phyloP scores from a whole-genome alignment of 208 protist species.

The Crithidia expoeki region DNA sequence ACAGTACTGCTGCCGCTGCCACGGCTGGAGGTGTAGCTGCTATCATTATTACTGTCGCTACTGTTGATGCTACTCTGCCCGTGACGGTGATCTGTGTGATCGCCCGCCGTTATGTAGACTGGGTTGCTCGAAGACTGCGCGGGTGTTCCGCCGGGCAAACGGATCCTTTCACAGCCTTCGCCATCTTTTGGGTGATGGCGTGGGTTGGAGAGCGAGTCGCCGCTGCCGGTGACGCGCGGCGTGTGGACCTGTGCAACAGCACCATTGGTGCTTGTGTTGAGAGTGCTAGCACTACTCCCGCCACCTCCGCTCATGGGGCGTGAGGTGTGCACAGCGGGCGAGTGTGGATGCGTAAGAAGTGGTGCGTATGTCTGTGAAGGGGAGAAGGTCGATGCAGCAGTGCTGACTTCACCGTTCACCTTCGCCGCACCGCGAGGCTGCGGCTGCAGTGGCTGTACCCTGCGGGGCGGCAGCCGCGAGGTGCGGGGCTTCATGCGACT shows the following conservation, averaged over 20 bases:
- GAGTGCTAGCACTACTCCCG: too few relatives aligned
- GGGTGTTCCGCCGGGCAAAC: conserved; percentile 50
- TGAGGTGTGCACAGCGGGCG: not conserved
- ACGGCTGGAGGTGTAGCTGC: not conserved
- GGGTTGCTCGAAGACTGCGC: conserved; percentile 55
- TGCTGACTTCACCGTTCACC: not conserved
- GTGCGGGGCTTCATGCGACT: conserved; percentile 18
- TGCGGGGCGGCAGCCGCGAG: conserved; percentile 6
- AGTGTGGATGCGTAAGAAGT: not conserved
- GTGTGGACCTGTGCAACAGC: not conserved
- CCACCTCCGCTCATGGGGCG: not conserved
- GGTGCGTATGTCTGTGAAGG: conserved; percentile 2
- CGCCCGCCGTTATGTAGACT: conserved; percentile 11
- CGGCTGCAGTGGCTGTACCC: not conserved
- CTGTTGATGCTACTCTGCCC: not conserved
- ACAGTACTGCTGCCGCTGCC: not conserved
- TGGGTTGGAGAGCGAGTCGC: not conserved
- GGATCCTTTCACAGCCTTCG: conserved; percentile 58
- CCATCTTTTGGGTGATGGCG: conserved; percentile 40
- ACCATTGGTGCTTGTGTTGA: not conserved
- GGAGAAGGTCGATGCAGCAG: not conserved
- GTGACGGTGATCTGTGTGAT: not conserved
- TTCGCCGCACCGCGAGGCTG: not conserved
- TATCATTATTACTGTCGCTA: not conserved
- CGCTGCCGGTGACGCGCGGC: not conserved